These are phyloP conservation scores for Pavlovales sp. DNA, from an alignment of 208 protist species.

Conservation along the genomic window DNA sequence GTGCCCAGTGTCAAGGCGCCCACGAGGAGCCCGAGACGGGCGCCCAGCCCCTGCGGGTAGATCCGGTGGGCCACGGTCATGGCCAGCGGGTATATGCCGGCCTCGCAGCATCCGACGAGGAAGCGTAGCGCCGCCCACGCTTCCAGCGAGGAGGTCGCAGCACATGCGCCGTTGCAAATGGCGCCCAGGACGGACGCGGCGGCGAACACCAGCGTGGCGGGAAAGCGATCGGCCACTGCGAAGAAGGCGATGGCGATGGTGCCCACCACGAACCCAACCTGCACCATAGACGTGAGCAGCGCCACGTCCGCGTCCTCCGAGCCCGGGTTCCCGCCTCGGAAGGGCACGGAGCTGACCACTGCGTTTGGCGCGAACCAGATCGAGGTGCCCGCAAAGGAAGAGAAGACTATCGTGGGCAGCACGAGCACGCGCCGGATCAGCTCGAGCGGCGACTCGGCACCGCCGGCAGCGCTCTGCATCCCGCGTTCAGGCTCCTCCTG, in stretches of 20 bases:
- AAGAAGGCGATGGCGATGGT: neutral
- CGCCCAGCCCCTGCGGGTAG: neutral
- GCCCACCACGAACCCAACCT: neutral
- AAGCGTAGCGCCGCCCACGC: neutral
- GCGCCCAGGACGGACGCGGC: too few species aligned
- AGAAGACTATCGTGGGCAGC: neutral
- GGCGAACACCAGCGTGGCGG: neutral
- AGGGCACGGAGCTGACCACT: neutral
- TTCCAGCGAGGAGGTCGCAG: neutral
- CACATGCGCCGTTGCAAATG: neutral
- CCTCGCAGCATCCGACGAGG: neutral
- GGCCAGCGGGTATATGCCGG: neutral
- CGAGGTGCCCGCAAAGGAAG: neutral
- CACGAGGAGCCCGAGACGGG: neutral
- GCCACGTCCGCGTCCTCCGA: too few species aligned
- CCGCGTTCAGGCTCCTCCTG: too few species aligned
- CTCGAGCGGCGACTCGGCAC: too few species aligned
- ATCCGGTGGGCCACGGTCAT: neutral
- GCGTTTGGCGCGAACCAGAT: neutral
- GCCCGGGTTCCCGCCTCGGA: too few species aligned
- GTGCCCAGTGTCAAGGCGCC: neutral
- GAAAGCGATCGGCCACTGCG: neutral
- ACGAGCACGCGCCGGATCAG: neutral
- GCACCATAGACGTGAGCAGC: neutral
- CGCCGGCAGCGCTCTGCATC: too few species aligned